phyloP scores from a whole-genome alignment of 2,329 filamentous ascomycete species.

The Aspergillus eucalypticola region DNA sequence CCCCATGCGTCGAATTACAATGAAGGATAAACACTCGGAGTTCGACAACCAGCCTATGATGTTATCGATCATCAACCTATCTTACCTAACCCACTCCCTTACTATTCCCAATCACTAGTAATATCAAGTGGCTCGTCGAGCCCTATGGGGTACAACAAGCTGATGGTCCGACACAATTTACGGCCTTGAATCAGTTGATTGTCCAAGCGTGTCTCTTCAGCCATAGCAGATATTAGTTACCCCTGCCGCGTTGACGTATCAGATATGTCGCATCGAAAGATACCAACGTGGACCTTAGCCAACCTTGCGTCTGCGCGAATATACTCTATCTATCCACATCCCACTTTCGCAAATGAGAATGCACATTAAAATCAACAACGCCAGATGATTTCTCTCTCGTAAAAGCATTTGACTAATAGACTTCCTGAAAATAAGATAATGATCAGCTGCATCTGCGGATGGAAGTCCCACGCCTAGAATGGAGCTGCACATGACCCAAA shows the following conservation, averaged over 20 bases:
- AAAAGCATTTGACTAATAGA: background rate
- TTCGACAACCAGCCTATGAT: background rate
- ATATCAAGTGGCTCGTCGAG: background rate
- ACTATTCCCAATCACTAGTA: too few relatives aligned
- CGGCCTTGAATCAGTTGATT: background rate
- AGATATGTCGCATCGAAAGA: conserved; percentile 4
- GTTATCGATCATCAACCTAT: background rate
- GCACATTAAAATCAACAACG: background rate
- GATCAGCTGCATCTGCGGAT: background rate
- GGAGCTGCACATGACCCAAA: background rate
- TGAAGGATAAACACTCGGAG: background rate
- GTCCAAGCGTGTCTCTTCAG: background rate
- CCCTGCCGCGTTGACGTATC: conserved; percentile 6
- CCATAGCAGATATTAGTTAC: background rate
- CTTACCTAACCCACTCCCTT: background rate
- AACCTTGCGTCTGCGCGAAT: background rate
- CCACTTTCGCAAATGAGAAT: background rate
- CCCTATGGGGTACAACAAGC: background rate
- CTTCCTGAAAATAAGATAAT: background rate
- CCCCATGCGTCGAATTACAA: background rate
- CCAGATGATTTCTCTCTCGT: background rate
- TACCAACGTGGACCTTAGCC: background rate
- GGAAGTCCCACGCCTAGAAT: background rate
- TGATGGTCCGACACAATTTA: background rate
- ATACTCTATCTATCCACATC: background rate